Base-by-base conservation (phyloP, 176 grass and related monocot genomes). In the Stipa capillata region DNA sequence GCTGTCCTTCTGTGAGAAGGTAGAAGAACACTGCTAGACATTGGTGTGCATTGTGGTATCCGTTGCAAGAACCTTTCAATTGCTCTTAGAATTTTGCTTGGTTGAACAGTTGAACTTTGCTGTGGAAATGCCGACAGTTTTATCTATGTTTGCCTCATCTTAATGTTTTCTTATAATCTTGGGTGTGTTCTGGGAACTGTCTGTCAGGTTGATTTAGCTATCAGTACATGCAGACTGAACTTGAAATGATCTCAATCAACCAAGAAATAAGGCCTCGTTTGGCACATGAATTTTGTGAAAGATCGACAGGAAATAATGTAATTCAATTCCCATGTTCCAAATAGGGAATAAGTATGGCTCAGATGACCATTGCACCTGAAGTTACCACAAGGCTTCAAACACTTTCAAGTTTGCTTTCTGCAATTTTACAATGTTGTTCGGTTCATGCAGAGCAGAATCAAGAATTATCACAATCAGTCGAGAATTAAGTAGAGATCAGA, bases 1-100 rank as follows among this genome's bases (percentile, higher is more conserved):
- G 70, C 70, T 56, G 36, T 81, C 69, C 77, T 65, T 73, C 32
- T 77, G 42, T 83, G 47, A 37, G 27, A 61, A 76, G 28, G 76
- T 80, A 58, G 28, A 59, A 74, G 49, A 81, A 76, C 69, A 80
- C 29, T 32, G 44, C 53, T 33, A 70, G 44, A 37, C 65, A 74
- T 60, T 69, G 42, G 44, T 75, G 76, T 80, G 52, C 62, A 54
- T 59, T 64, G 16, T 83, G 69, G 31, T 74, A 69, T 35, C 69
- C 43, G 36, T 75, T 53, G 81, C 50, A 53, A 80, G 72, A 45
- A 44, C 53, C 53, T 44, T 68, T 28, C n/a, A n/a, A 1, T 36
- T 40, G 69, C 49, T 29, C 6, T 18, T 36, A 52, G 12, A 54
- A 69, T 37, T 50, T 43, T 80, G 40, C 27, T 7, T 41, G 8